Conservation (phyloP, 2,329 filamentous ascomycete species). For the Reticulascus tulasneorum region DNA sequence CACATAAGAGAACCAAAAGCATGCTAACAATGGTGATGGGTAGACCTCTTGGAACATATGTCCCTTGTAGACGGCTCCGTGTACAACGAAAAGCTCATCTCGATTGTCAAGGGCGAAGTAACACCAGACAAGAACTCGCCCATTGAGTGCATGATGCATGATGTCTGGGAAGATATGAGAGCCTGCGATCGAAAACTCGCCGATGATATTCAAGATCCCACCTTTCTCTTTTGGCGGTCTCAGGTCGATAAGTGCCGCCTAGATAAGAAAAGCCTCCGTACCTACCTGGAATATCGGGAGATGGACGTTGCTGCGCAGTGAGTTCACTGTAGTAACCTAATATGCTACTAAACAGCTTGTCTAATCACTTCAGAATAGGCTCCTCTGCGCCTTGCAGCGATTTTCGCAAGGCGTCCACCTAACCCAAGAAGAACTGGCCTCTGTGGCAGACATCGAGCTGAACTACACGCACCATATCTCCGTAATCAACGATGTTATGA, state of each 20-base stretch:
- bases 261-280: conserved; percentile 1
- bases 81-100: conserved; percentile 3
- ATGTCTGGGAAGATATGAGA: conserved; percentile 1
- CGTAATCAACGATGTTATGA: conserved; percentile 2
- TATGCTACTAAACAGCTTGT: background rate
- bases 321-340: background rate
- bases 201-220: conserved; percentile 1
- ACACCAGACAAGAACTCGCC: background rate
- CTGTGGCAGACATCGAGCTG: conserved; percentile 1
- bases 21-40: too few species aligned
- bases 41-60: conserved; percentile 3
- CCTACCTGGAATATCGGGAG: conserved; percentile 2
- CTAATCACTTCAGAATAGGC: background rate
- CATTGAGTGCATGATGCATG: background rate
- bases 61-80: conserved; percentile 1
- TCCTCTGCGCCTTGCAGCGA: background rate
- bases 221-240: conserved; percentile 2
- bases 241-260: conserved; percentile 2
- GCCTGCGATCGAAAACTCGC: background rate
- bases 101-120: background rate
- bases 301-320: conserved; percentile 1
- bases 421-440: background rate
- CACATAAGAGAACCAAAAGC: too few species aligned
- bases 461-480: conserved; percentile 4
- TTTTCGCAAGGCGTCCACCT: background rate